Conservation (phyloP, 1,139 yeast species). For the Saccharomyces hybrid region DNA sequence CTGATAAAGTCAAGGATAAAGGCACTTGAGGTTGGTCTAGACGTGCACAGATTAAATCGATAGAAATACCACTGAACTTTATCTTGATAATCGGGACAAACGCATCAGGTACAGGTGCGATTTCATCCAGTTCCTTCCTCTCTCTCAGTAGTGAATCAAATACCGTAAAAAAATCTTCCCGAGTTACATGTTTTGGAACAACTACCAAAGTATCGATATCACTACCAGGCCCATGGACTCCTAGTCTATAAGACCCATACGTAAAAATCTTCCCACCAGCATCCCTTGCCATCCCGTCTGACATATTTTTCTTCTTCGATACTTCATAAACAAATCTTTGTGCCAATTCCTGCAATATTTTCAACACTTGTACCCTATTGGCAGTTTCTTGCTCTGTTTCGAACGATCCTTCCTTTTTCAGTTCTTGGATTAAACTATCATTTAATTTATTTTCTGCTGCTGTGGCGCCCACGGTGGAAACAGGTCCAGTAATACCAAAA, state of each 20-base stretch:
- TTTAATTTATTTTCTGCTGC: conserved; percentile 69
- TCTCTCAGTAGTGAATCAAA: conserved; percentile 60
- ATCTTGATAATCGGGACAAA: conserved; percentile 91
- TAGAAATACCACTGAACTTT: conserved; percentile 80
- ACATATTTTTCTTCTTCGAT: conserved; percentile 76
- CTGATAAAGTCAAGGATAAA: conserved; percentile 60
- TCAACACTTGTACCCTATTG: conserved; percentile 69
- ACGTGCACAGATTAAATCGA: conserved; percentile 81
- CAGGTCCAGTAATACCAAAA: conserved; percentile 88
- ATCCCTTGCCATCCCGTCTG: conserved; percentile 94
- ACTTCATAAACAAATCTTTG: conserved; percentile 79
- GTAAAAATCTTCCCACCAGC: conserved; percentile 97
- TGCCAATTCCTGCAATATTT: conserved; percentile 59
- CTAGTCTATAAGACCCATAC: conserved; percentile 87
- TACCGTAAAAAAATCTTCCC: conserved; percentile 81
- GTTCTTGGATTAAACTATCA: conserved; percentile 67
- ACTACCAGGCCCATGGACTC: conserved; percentile 97
- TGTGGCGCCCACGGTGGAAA: conserved; percentile 77
- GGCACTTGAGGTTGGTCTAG: conserved; percentile 82
- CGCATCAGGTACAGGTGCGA: conserved; percentile 92
- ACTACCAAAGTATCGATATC: conserved; percentile 95
- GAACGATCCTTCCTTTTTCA: conserved; percentile 80
- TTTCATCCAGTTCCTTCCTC: conserved; percentile 79
- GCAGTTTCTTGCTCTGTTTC: conserved; percentile 78
- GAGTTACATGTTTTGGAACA: conserved; percentile 89